phyloP scores from a whole-genome alignment of 805 yeast genomes.

The Kodamaea kakaduensis region DNA sequence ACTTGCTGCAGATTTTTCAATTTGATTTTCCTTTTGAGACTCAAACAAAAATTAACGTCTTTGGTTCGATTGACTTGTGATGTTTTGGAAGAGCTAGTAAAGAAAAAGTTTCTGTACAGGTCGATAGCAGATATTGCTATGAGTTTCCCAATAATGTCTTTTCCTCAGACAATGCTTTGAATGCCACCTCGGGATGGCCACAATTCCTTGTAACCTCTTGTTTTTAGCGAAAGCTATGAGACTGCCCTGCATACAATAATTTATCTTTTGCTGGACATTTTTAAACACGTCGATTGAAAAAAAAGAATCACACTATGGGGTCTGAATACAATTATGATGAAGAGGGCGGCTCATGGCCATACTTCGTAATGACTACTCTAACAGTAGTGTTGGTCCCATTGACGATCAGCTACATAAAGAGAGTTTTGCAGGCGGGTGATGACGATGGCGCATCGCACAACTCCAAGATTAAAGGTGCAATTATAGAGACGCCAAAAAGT shows the following conservation, averaged over 20 bases:
- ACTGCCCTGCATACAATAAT: slow-evolving; percentile 1
- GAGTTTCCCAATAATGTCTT: no score
- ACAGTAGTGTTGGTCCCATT: slow-evolving; percentile 66
- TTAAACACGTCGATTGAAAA: slow-evolving; percentile 12
- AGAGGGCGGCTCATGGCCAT: slow-evolving; percentile 90
- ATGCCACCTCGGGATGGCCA: no score
- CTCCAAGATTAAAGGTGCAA: slow-evolving; percentile 28
- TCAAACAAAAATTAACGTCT: no score
- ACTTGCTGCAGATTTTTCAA: no score
- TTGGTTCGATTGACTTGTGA: no score
- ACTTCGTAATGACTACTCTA: slow-evolving; percentile 70
- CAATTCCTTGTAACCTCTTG: no score
- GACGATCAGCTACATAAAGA: slow-evolving; percentile 36
- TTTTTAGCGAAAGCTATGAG: no score
- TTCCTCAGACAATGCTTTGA: no score
- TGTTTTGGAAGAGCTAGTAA: no score
- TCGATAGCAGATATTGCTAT: no score
- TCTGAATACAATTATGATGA: slow-evolving; percentile 79
- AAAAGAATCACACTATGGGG: slow-evolving; percentile 24
- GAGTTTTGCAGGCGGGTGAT: slow-evolving; percentile 12
- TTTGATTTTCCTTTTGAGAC: no score
- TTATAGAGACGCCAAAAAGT: slow-evolving; percentile 30
- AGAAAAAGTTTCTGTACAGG: no score
- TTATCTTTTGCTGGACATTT: background rate
- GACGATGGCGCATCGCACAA: slow-evolving; percentile 19